Evolutionary conservation across 1,284 basidiomycete species (phyloP).

Genomic region (Pyrrhoderma noxium): DNA sequence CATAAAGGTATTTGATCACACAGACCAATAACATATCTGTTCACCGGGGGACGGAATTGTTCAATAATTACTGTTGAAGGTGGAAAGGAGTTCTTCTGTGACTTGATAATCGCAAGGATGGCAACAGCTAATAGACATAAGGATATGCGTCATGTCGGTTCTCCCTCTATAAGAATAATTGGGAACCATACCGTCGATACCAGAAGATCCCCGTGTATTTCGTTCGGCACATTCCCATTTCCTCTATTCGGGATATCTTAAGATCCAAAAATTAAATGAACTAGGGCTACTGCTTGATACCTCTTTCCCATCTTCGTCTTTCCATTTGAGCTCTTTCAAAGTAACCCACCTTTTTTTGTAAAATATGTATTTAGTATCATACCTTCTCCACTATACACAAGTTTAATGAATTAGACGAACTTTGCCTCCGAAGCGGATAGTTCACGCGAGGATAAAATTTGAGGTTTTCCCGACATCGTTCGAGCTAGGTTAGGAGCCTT

Average conservation of each 20-base stretch:
- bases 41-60: constrained; percentile 80
- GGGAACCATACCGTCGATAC: constrained; percentile 30
- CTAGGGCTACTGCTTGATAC: constrained; percentile 68
- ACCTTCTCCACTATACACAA: no score
- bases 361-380: no score
- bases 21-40: constrained; percentile 65
- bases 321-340: constrained; percentile 67
- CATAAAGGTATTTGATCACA: background rate
- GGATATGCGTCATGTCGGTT: background rate
- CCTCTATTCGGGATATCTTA: no score
- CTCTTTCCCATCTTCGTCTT: constrained; percentile 64
- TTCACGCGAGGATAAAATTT: constrained; percentile 33
- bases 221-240: constrained; percentile 84
- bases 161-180: constrained; percentile 14
- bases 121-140: constrained; percentile 61
- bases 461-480: constrained; percentile 28
- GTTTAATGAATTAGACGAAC: no score
- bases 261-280: no score
- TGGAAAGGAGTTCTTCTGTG: constrained; percentile 59
- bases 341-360: constrained; percentile 62
- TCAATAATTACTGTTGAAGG: constrained; percentile 78
- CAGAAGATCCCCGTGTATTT: constrained; percentile 51
- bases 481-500: no score
- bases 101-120: constrained; percentile 72
- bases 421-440: constrained; percentile 47